Conservation (phyloP, 148 eudicot genomes). For the Chenopodium album region DNA sequence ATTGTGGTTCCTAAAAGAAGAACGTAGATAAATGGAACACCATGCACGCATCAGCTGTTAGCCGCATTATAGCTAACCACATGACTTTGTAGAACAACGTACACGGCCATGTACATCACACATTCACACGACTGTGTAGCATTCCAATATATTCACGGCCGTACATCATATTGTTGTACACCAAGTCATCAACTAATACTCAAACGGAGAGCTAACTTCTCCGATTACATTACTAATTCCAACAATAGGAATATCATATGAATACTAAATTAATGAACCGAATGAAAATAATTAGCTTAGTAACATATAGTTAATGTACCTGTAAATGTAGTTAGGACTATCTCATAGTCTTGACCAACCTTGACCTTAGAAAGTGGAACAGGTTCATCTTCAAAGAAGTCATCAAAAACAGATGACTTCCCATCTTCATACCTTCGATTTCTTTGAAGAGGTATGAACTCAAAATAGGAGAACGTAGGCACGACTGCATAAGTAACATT, state of each 20-base stretch:
- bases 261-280: too few relatives aligned
- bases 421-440: constrained; percentile 12
- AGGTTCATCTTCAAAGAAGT: constrained; percentile 61
- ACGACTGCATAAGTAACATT: constrained; percentile 53
- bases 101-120: too few relatives aligned
- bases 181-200: too few relatives aligned
- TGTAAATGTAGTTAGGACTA: constrained; percentile 72
- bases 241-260: too few relatives aligned
- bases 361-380: constrained; percentile 57
- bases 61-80: not conserved
- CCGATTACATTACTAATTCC: too few relatives aligned
- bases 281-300: not conserved
- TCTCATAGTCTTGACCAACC: constrained; percentile 69
- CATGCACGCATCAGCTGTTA: not conserved
- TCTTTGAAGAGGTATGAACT: constrained; percentile 65
- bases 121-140: too few relatives aligned
- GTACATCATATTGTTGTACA: too few relatives aligned
- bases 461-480: constrained; percentile 64
- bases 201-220: too few relatives aligned
- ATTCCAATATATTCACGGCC: too few relatives aligned
- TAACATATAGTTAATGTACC: constrained; percentile 31
- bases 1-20: not conserved
- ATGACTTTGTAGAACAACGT: too few relatives aligned
- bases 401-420: constrained; percentile 27
- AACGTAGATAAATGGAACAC: not conserved